Evolutionary conservation across 352 stramenopile species (phyloP), one percentile per base, ranked within the genome.

Genomic region (Peronosclerospora sorghi): DNA sequence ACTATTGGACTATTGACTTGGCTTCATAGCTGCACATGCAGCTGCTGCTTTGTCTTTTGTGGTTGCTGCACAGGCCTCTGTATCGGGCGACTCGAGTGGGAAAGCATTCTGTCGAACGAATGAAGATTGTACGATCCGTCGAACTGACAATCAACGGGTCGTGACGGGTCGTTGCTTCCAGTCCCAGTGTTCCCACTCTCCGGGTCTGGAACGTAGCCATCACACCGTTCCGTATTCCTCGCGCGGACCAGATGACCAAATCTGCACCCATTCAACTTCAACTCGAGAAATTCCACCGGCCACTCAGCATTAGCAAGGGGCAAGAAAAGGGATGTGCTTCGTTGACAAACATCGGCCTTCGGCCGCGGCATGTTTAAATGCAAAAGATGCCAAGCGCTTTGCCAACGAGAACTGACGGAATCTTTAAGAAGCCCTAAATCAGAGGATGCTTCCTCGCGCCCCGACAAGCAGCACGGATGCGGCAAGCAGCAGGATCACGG

Each of bases 321-420:
- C n/a, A n/a, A n/a, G n/a, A n/a, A n/a, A n/a, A n/a, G n/a, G n/a
- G n/a, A n/a, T n/a, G n/a, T n/a, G n/a, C n/a, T n/a, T n/a, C n/a
- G n/a, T n/a, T n/a, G n/a, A n/a, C n/a, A n/a, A n/a, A n/a, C n/a
- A n/a, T n/a, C n/a, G n/a, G n/a, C n/a, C n/a, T n/a, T n/a, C n/a
- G n/a, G n/a, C n/a, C n/a, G n/a, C 72, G 8, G 56, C 73, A 4
- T 86, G 73, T 19, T 19, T 82, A 36, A 86, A 76, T 26, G 52
- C 59, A 32, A 90, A 83, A 50, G 73, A 83, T 53, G 74, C 78
- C 0, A 87, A 86, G 45, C 64, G 78, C 9, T 74, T 73, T 15
- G 73, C 78, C 8, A 80, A 66, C 19, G 78, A 90, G 51, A 59
- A 64, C 20, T 88, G 82, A 46, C 73, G 72, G 4, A 67, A 86